Evolutionary conservation across 2,329 filamentous ascomycete genomes (phyloP).

Genomic region (Diaporthe australafricana): DNA sequence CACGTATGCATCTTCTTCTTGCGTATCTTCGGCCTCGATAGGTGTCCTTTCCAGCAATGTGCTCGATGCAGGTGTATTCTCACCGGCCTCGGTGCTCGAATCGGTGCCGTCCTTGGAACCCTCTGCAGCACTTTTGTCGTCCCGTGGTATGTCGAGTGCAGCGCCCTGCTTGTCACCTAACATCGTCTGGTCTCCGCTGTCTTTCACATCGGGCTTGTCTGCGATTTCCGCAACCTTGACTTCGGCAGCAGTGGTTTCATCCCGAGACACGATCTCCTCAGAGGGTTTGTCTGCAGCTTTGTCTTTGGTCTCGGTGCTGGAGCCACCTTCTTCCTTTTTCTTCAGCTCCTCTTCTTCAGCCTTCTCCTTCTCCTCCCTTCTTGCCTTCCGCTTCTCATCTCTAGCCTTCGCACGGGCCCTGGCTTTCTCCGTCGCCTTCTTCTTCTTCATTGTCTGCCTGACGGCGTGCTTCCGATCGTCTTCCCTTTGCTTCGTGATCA

Average conservation of each 20-base stretch:
- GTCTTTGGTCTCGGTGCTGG: slow-evolving; percentile 8
- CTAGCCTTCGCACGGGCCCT: slow-evolving; percentile 44
- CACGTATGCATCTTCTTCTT: slow-evolving; percentile 31
- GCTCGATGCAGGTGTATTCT: slow-evolving; percentile 39
- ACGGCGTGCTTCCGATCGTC: slow-evolving; percentile 47
- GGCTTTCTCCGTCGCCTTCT: slow-evolving; percentile 39
- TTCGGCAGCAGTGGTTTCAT: neutral
- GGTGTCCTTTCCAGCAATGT: neutral
- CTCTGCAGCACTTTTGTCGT: neutral
- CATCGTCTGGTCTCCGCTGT: slow-evolving; percentile 42
- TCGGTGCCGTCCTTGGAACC: neutral
- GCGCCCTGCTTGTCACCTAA: slow-evolving; percentile 47
- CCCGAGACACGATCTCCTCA: neutral
- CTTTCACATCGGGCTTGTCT: slow-evolving; percentile 44
- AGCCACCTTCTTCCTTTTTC: slow-evolving; percentile 43
- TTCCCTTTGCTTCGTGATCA: slow-evolving; percentile 52
- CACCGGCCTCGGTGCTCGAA: slow-evolving; percentile 36
- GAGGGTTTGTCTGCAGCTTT: slow-evolving; percentile 23
- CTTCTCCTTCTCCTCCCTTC: slow-evolving; percentile 44
- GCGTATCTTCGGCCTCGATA: slow-evolving; percentile 28
- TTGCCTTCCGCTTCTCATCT: slow-evolving; percentile 51
- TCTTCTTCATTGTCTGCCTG: slow-evolving; percentile 55
- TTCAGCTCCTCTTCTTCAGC: slow-evolving; percentile 46
- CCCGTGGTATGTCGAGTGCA: slow-evolving; percentile 46
- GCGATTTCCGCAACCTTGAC: slow-evolving; percentile 21